Percentiles rank a stretch among this genome's conserved stretches.
phyloP scores from a whole-genome alignment of 2,329 filamentous ascomycete species.

The Amesomyces nigricolor region DNA sequence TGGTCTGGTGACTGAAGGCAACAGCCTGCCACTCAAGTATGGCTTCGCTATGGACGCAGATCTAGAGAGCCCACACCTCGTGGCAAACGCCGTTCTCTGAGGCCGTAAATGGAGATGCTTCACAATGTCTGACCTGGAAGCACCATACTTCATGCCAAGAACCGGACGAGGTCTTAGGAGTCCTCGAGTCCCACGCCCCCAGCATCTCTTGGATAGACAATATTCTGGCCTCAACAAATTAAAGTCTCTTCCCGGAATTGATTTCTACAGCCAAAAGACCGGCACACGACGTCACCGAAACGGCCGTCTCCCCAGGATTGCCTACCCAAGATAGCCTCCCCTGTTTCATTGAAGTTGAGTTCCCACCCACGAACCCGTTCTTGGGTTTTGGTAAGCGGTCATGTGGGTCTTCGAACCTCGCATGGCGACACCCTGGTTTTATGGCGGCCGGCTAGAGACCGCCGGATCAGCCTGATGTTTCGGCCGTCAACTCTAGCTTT shows the following conservation, averaged over 20 bases:
- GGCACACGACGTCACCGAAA: slow-evolving; percentile 14
- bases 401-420: not conserved
- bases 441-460: too few species aligned
- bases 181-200: slow-evolving; percentile 3
- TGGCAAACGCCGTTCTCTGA: not conserved
- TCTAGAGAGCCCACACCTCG: not conserved
- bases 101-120: not conserved
- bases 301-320: slow-evolving; percentile 9
- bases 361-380: not conserved
- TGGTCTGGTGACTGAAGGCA: not conserved
- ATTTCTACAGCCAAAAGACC: not conserved
- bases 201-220: not conserved
- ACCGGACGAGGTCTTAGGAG: too few species aligned
- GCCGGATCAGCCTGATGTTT: too few species aligned
- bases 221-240: not conserved
- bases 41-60: not conserved
- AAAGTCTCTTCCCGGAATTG: not conserved
- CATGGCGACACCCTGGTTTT: too few species aligned
- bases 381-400: not conserved
- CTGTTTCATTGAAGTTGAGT: slow-evolving; percentile 7
- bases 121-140: too few species aligned
- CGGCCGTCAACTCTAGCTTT: too few species aligned
- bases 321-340: not conserved
- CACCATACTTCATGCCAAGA: too few species aligned
- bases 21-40: not conserved